Conservation (phyloP, 148 eudicot genomes). For the Diospyros kaki region DNA sequence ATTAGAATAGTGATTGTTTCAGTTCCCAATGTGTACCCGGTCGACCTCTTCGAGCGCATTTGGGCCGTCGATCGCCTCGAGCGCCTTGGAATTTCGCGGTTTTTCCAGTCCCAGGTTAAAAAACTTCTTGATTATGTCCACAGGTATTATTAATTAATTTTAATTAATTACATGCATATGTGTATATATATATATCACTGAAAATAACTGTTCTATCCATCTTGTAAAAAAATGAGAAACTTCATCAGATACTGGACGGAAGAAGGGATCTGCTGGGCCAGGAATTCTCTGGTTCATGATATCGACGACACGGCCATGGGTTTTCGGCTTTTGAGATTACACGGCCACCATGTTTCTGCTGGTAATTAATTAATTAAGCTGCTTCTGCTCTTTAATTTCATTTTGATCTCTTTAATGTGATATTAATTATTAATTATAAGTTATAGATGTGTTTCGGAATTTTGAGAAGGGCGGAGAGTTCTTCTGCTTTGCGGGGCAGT, state of each 20-base stretch:
- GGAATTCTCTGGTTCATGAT: conserved; percentile 59
- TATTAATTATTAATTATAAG: not conserved
- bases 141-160: conserved; percentile 20
- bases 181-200: no score
- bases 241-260: conserved; percentile 61
- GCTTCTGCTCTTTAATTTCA: not conserved
- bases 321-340: conserved; percentile 69
- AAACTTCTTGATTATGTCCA: conserved; percentile 45
- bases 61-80: conserved; percentile 63
- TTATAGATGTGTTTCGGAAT: conserved; percentile 47
- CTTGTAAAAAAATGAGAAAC: not conserved
- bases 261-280: conserved; percentile 85
- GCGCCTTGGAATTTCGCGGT: conserved; percentile 67
- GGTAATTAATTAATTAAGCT: conserved; percentile 24
- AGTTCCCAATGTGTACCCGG: conserved; percentile 67
- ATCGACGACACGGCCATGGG: conserved; percentile 91
- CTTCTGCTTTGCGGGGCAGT: conserved; percentile 47
- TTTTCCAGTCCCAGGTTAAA: conserved; percentile 41
- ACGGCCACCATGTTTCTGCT: conserved; percentile 61
- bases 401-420: not conserved
- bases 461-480: conserved; percentile 53
- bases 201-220: not conserved
- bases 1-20: not conserved
- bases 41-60: conserved; percentile 59
- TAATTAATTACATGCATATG: no score